Base-by-base conservation (phyloP, 495 filamentous ascomycete genomes). In the Aspergillus hancockii region DNA sequence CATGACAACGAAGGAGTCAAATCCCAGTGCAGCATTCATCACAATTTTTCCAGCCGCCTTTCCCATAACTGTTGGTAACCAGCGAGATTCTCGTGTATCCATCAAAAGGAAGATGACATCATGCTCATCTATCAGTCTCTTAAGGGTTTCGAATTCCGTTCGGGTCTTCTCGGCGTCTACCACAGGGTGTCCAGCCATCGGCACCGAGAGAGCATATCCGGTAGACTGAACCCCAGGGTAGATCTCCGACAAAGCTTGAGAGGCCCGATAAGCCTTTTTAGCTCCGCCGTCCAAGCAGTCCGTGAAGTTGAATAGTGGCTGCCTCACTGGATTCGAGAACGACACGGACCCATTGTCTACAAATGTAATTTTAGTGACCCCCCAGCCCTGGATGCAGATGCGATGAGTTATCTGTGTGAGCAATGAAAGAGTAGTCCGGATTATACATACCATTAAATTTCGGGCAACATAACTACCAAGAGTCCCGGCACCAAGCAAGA, bases 1-100 rank as follows among this genome's bases (percentile, higher is more conserved):
- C 94, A 98, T 97, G 34, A 96, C 92, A 18, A 98, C 92, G 69
- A 90, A 98, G 0, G 90, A 91, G 75, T 98, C 94, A 69, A 98
- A 98, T 0, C 94, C 94, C 47, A 98, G 79, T 16, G 94, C 94
- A 30, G 93, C 91, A 73, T 97, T 98, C 84, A 98, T 85, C 18
- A 97, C 93, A 53, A 98, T 90, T 72, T 98, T 98, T 30, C 89
- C 89, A 22, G 87, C 83, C 12, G 92, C 87, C 67, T 97, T 98
- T 8, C 90, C 94, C 90, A 98, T 97, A 9, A 98, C 85, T 0
- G 93, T 98, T n/a, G 94, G 94, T 50, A 98, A 74, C 94, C 94
- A 98, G 60, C 94, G 81, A 47, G 89, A 93, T 72, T 98, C 94
- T 57, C 94, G 82, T 8, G 92, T 96, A 63, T 98, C 94, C 93